Conservation (phyloP, 202 grass and related monocot genomes). For the Saccharum hybrid region DNA sequence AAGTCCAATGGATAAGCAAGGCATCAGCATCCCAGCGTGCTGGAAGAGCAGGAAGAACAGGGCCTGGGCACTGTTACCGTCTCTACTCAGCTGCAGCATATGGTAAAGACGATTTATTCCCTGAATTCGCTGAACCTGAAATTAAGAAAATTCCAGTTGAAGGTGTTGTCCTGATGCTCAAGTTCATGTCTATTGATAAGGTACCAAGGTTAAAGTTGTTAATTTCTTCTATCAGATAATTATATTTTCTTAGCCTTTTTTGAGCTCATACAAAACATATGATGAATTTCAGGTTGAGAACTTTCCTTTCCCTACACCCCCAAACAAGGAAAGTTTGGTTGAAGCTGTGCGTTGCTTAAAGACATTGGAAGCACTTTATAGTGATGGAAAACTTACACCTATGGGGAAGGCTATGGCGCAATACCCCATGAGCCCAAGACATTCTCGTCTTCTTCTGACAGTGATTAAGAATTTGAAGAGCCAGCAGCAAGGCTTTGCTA, state of each 20-base stretch:
- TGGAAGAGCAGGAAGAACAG: conserved; percentile 91
- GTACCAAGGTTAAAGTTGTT: conserved; percentile 37
- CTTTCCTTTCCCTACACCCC: conserved; percentile 93
- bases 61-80: conserved; percentile 92
- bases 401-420: conserved; percentile 90
- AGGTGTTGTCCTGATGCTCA: conserved; percentile 90
- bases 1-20: conserved; percentile 97
- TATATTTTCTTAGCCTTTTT: conserved; percentile 38
- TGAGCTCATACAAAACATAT: conserved; percentile 26
- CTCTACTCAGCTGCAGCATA: conserved; percentile 92
- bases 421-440: conserved; percentile 88
- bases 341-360: conserved; percentile 86
- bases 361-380: conserved; percentile 81
- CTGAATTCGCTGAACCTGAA: conserved; percentile 84
- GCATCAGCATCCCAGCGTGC: conserved; percentile 86
- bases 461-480: conserved; percentile 78
- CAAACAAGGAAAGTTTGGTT: conserved; percentile 70
- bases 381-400: conserved; percentile 60
- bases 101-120: conserved; percentile 92
- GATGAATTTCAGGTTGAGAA: conserved; percentile 73
- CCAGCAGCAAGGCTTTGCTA: conserved; percentile 46
- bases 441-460: conserved; percentile 91
- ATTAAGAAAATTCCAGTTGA: conserved; percentile 90
- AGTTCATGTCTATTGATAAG: conserved; percentile 92
- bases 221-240: conserved; percentile 25